These are phyloP conservation scores for Suhomyces maxii DNA, from an alignment of 1,139 yeast genomes.

Conservation along the genomic window DNA sequence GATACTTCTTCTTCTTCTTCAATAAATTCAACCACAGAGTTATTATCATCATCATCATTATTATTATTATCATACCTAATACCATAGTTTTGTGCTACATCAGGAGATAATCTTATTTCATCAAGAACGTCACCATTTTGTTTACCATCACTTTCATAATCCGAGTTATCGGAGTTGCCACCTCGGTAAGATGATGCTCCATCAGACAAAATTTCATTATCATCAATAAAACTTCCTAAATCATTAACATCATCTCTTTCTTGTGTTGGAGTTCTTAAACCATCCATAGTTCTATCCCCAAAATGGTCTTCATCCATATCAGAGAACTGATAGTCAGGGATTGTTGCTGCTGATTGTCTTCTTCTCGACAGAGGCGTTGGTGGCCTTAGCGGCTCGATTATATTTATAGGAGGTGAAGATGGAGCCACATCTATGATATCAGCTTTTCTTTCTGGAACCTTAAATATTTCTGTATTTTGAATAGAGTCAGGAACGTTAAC, in stretches of 20 bases:
- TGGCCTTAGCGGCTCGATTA: not conserved
- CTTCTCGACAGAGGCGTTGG: not conserved
- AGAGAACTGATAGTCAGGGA: not conserved
- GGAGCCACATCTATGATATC: not conserved
- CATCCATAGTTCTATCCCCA: slow-evolving; percentile 42
- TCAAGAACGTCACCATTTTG: slow-evolving; percentile 23
- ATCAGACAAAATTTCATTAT: slow-evolving; percentile 17
- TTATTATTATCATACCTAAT: slow-evolving; percentile 18
- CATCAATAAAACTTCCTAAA: slow-evolving; percentile 39
- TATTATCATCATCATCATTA: not conserved
- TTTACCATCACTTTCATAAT: slow-evolving; percentile 13
- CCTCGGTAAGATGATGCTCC: slow-evolving; percentile 15
- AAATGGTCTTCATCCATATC: slow-evolving; percentile 43
- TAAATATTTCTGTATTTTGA: slow-evolving; percentile 5
- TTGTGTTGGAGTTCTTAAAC: slow-evolving; percentile 39
- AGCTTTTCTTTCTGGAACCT: slow-evolving; percentile 5
- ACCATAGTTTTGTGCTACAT: slow-evolving; percentile 32
- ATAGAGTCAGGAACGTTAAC: slow-evolving; percentile 7
- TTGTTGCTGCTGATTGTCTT: not conserved
- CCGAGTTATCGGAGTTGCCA: slow-evolving; percentile 19
- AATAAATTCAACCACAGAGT: slow-evolving; percentile 12
- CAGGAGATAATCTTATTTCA: slow-evolving; percentile 30
- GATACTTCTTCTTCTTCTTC: slow-evolving; percentile 14
- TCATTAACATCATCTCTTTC: slow-evolving; percentile 33
- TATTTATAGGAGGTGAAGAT: not conserved